These are phyloP conservation scores for Calonectria honghensis DNA, from an alignment of 2,329 filamentous ascomycete genomes.

Conservation along the genomic window DNA sequence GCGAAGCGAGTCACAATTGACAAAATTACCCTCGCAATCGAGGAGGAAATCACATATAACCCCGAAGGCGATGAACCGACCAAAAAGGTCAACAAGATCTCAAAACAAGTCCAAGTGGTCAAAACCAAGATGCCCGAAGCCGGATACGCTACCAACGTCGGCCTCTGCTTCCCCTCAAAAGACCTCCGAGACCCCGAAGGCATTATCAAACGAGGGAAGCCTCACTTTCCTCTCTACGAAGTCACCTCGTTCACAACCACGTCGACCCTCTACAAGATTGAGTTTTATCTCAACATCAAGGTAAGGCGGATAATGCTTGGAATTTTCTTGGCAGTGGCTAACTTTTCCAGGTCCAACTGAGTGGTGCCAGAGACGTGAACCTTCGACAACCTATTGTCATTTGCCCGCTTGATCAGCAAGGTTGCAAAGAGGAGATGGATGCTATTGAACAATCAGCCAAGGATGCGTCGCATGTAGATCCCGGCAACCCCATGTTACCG, in stretches of 20 bases:
- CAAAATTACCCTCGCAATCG: constrained; percentile 94
- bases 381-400: constrained; percentile 96
- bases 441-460: constrained; percentile 97
- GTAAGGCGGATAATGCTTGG: constrained; percentile 67
- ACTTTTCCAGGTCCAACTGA: constrained; percentile 84
- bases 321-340: constrained; percentile 39
- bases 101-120: constrained; percentile 87
- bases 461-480: constrained; percentile 91
- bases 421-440: constrained; percentile 99
- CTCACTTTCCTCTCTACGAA: constrained; percentile 91
- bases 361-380: constrained; percentile 89
- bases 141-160: constrained; percentile 94
- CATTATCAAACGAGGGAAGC: constrained; percentile 87
- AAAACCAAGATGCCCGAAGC: constrained; percentile 91
- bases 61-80: constrained; percentile 97
- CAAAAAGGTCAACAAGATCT: constrained; percentile 90
- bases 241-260: constrained; percentile 95
- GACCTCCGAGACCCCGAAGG: constrained; percentile 92
- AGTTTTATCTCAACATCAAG: constrained; percentile 97
- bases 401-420: constrained; percentile 94
- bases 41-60: constrained; percentile 99
- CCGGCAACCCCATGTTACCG: constrained; percentile 93
- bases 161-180: constrained; percentile 91
- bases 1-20: constrained; percentile 94
- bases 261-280: constrained; percentile 96